Evolutionary conservation across 805 yeast genomes (phyloP), one percentile per base, ranked within the genome.

Genomic region (Candida nitratophila): DNA sequence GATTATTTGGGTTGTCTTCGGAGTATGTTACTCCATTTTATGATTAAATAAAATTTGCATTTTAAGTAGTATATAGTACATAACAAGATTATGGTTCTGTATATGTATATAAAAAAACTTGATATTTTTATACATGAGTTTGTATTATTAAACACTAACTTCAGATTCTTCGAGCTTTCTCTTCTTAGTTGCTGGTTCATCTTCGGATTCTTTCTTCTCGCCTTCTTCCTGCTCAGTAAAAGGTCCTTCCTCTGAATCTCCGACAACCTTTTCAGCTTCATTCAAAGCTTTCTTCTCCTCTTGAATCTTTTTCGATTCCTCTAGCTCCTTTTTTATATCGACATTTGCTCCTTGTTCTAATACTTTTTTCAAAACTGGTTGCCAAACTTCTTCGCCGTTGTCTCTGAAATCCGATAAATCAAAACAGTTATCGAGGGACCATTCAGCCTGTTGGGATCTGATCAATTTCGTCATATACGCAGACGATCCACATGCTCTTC

Each of bases 401-500:
- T 77, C 71, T 22, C 75, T 75, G 53, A 89, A 83, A 57, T 85
- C 90, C 36, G 70, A 74, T 31, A 86, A 44, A 29, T 74, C 74
- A 57, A 91, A 83, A 5, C 81, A 89, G 48, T 80, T 78, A 48
- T 76, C 76, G 38, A 91, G 63, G 34, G 76, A 79, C 96, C 97
- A 93, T 39, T 84, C 84, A 2, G 87, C 87, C 63, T 95, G 99
- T 44, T 75, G 70, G 10, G 68, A 59, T 56, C 99, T 76, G 10
- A 79, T 73, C 45, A 93, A 73, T 51, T 79, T 80, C 9, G 84
- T 96, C 96, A 93, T 90, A 57, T 88, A 88, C 0, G 96, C 87
- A 22, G 86, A 77, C 0, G 90, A 79, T 16, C 83, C 81, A 57
- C 90, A 66, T 0, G 91, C 84, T 47, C 84, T 76, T 2, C 96